Percentiles rank a stretch among this genome's conserved stretches.
These are phyloP conservation scores for Suillus subalutaceus DNA, from an alignment of 768 basidiomycete genomes.

Conservation along the genomic window DNA sequence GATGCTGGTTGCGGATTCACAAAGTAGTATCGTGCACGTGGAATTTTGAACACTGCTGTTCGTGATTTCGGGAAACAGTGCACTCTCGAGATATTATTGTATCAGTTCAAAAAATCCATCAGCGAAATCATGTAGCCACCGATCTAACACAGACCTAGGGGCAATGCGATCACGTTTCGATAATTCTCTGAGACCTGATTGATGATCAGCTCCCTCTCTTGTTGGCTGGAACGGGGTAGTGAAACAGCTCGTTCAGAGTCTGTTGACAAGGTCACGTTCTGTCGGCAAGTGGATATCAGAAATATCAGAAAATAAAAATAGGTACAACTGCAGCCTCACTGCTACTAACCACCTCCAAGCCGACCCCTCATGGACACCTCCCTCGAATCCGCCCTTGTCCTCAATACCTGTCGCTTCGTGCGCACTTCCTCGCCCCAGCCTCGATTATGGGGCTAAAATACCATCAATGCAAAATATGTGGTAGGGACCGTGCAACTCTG, in stretches of 20 bases:
- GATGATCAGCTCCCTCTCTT: not conserved
- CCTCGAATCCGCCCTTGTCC: not conserved
- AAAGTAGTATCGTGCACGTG: too few species aligned
- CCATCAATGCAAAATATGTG: not conserved
- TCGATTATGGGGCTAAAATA: not conserved
- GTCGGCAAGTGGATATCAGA: not conserved
- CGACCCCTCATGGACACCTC: not conserved
- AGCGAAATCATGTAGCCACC: not conserved
- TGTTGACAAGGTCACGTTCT: not conserved
- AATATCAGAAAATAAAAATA: not conserved
- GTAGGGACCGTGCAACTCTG: not conserved
- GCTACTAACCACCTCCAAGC: not conserved
- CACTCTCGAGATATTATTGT: not conserved
- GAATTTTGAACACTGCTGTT: too few species aligned
- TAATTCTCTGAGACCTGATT: not conserved
- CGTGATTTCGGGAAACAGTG: too few species aligned
- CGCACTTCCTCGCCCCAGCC: not conserved
- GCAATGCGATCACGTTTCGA: not conserved
- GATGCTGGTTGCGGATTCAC: too few species aligned
- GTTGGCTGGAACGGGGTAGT: too few species aligned
- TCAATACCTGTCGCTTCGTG: not conserved
- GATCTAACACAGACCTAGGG: not conserved
- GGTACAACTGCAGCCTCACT: not conserved
- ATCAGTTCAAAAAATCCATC: not conserved
- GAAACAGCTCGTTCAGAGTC: not conserved